These are phyloP conservation scores for Pinus tabuliformis DNA, from an alignment of 75 land plant species.

Conservation along the genomic window DNA sequence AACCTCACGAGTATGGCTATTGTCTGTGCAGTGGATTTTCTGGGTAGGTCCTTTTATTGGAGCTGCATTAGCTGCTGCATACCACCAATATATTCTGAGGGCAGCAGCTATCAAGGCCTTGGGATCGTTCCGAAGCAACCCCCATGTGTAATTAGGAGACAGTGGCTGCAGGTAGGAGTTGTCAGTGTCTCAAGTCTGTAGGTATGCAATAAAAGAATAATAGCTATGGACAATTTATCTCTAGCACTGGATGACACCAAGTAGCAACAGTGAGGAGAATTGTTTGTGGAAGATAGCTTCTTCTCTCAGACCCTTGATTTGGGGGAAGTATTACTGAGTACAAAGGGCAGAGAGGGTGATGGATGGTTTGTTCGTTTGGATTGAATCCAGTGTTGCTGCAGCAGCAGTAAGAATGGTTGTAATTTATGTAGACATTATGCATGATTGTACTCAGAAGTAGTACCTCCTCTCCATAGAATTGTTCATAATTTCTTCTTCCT, in stretches of 20 bases:
- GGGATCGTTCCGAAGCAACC: conserved; percentile 55
- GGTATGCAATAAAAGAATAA: neutral
- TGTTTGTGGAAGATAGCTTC: too few relatives aligned
- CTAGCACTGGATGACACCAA: neutral
- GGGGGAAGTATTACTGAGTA: too few relatives aligned
- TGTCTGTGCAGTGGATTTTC: conserved; percentile 47
- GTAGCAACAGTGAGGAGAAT: neutral
- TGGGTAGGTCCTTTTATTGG: conserved; percentile 58
- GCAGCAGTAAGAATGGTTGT: too few relatives aligned
- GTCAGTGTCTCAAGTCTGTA: neutral
- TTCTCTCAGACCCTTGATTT: too few relatives aligned
- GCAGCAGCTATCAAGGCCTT: conserved; percentile 43
- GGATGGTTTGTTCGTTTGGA: too few relatives aligned
- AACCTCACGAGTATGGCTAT: neutral
- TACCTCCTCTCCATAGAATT: too few relatives aligned
- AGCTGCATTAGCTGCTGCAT: conserved; percentile 44
- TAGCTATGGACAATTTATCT: neutral
- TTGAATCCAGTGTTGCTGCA: too few relatives aligned
- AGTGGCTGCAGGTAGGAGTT: neutral
- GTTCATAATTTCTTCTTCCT: too few relatives aligned
- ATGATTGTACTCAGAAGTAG: too few relatives aligned
- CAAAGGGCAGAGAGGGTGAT: too few relatives aligned
- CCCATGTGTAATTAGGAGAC: neutral
- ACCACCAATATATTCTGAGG: conserved; percentile 47
- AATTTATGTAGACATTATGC: too few relatives aligned